phyloP scores from a whole-genome alignment of 495 filamentous ascomycete species.

The Podospora pseudocomata region DNA sequence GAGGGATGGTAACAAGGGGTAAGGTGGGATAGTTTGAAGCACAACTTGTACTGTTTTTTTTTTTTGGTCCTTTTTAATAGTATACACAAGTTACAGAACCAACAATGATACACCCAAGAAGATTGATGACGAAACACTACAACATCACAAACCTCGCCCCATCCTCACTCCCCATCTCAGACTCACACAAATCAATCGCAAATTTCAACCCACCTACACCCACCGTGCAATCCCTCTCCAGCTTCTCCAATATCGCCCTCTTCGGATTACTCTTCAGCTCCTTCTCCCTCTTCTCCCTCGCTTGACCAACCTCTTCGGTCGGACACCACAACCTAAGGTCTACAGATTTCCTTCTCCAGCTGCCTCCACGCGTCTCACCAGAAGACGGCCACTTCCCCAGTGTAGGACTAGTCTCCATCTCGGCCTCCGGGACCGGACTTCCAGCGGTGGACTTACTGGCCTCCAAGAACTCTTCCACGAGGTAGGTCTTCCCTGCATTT shows the following conservation, averaged over 20 bases:
- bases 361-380: neutral
- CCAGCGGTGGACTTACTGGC: too few relatives aligned
- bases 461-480: neutral
- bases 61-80: neutral
- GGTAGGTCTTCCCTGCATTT: neutral
- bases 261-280: neutral
- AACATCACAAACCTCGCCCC: conserved; percentile 21
- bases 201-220: conserved; percentile 26
- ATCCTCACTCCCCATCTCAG: neutral
- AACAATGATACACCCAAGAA: neutral
- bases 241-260: conserved; percentile 12
- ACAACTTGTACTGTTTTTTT: neutral
- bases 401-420: conserved; percentile 29
- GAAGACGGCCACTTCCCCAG: conserved; percentile 23
- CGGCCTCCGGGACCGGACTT: conserved; percentile 16
- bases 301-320: too few relatives aligned
- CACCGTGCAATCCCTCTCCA: conserved; percentile 8
- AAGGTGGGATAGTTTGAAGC: neutral
- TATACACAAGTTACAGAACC: neutral
- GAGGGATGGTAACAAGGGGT: neutral
- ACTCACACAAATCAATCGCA: conserved; percentile 24
- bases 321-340: too few relatives aligned
- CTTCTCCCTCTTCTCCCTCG: neutral
- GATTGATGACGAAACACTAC: neutral
- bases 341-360: too few relatives aligned